Evolutionary conservation across 805 yeast genomes (phyloP).

Genomic region (Candida silvatica): DNA sequence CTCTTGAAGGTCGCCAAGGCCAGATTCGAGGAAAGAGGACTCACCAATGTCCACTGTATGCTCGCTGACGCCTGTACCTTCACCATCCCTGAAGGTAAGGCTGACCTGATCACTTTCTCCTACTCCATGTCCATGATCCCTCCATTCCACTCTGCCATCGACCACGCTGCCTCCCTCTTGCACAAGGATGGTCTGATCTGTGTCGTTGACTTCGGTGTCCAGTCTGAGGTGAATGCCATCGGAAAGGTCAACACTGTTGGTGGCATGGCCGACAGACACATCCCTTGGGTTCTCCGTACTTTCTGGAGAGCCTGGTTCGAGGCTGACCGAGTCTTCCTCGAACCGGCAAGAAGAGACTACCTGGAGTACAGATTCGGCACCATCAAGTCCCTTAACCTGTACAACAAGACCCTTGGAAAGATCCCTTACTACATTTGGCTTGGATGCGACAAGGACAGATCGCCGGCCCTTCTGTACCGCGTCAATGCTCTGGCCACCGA

Average conservation of each 20-base stretch:
- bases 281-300: slow-evolving; percentile 68
- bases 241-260: slow-evolving; percentile 72
- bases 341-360: slow-evolving; percentile 74
- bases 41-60: slow-evolving; percentile 56
- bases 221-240: slow-evolving; percentile 50
- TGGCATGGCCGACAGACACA: slow-evolving; percentile 62
- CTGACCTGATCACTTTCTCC: slow-evolving; percentile 72
- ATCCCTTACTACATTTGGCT: slow-evolving; percentile 83
- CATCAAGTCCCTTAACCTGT: slow-evolving; percentile 60
- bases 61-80: slow-evolving; percentile 75
- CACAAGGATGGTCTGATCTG: slow-evolving; percentile 55
- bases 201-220: slow-evolving; percentile 77
- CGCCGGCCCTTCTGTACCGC: slow-evolving; percentile 39
- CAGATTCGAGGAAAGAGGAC: slow-evolving; percentile 40
- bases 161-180: slow-evolving; percentile 48
- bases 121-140: slow-evolving; percentile 85
- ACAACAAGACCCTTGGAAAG: slow-evolving; percentile 56
- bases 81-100: slow-evolving; percentile 37
- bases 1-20: slow-evolving; percentile 62
- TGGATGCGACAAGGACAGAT: slow-evolving; percentile 57
- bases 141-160: slow-evolving; percentile 69
- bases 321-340: slow-evolving; percentile 71
- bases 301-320: slow-evolving; percentile 90
- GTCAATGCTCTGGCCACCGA: slow-evolving; percentile 72
- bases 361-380: slow-evolving; percentile 80